Evolutionary conservation across 129 eudicot genomes (phyloP), one percentile per base, ranked within the genome.

Genomic region (Flaveria trinervia): DNA sequence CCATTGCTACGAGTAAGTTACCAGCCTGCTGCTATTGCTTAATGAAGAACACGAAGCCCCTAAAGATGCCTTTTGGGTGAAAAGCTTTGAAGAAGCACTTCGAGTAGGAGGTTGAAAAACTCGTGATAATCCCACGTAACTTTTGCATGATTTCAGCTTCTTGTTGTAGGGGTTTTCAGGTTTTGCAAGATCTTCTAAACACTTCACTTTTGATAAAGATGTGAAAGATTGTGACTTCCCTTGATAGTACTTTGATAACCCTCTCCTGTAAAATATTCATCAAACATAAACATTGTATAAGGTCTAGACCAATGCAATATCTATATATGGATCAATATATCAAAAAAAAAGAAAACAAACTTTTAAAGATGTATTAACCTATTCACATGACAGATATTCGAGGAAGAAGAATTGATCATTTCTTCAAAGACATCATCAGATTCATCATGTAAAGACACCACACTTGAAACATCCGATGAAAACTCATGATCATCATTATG

Each of bases 191-290:
- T 91, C 92, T 64, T 88, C 89, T 71, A 91, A 79, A 77, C 89
- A 62, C 22, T 48, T 52, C 81, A 88, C 92, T 26, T 83, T 76
- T 52, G 87, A 68, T 67, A 91, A 79, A 52, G 84, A 82, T 25
- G 93, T 81, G 61, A 88, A 91, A 2, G 97, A 91, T 68, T 91
- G 88, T 11, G 97, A 91, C 36, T 88, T 91, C 30, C 97, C 93
- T 45, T 88, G 78, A 73, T 79, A 91, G 75, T 88, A 88, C 79
- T 79, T 84, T 0, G 97, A 91, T 28, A 91, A 66, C 48, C 93
- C 93, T 68, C 84, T 83, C 70, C 97, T 91, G 71, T 81, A 80
- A 72, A 36, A 30, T 30, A 71, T 67, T 28, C 51, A 79, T 26
- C 59, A 81, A 36, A 36, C 46, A 65, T 3, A 30, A n/a, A 70